Base-by-base conservation (phyloP, 1,284 basidiomycete genomes). In the Puccinia triticina region DNA sequence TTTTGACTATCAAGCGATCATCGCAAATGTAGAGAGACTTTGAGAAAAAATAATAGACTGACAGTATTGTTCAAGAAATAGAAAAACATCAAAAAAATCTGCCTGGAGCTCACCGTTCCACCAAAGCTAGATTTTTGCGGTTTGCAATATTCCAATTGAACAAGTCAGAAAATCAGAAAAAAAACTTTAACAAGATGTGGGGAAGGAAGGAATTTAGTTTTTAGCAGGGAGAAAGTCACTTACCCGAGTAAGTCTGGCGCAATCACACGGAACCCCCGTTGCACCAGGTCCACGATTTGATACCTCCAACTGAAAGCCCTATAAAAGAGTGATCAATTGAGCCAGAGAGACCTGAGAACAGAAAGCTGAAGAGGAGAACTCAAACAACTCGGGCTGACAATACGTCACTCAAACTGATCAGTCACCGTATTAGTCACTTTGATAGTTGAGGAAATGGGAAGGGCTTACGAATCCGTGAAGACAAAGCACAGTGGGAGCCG, bases 281-380 rank as follows among this genome's bases (percentile, higher is more conserved):
- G 18, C 2, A 79, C 77, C 0, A 79, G 55, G 37, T 79, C 48
- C 2, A 72, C 21, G 23, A 79, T 79, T 59, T 79, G 77, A 59
- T 79, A 79, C 43, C 77, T 66, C 77, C 77, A 79, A 72, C 66
- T 69, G 64, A 71, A 69, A 5, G 66, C 77, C 53, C 77, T 79
- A 50, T n/a, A 57, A 23, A 29, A 73, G 71, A 37, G 23, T 75
- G 26, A 75, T 59, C 21, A 40, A 12, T 40, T 40, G 10, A 66
- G n/a, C 5, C 18, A 40, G 7, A 8, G 3, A 21, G 18, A 37
- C 16, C 34, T 21, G 29, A 21, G 23, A 57, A 50, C 11, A 57
- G 40, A n/a, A 23, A 29, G 5, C 0, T 12, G 23, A 14, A 12
- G 7, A 57, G 59, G 8, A 26, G 1, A 11, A 59, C 73, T 57